A percentile compares a stretch with the other conserved stretches of the same genome.
Conservation (phyloP, 805 yeast species). For the Tetrapisispora nanseiensis region DNA sequence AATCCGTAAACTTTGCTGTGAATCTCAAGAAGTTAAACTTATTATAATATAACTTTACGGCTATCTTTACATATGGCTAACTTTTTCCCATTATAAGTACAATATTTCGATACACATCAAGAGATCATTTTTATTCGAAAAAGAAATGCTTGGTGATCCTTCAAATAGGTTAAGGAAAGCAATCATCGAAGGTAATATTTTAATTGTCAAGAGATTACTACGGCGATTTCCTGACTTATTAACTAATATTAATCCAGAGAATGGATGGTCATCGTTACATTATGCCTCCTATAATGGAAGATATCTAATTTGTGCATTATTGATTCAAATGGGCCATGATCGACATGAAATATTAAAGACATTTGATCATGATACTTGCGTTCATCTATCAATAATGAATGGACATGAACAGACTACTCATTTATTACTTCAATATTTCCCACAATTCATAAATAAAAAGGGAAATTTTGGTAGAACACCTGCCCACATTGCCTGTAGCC, state of each 20-base stretch:
- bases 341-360: slow-evolving; percentile 40
- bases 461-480: slow-evolving; percentile 48
- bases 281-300: slow-evolving; percentile 71
- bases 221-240: slow-evolving; percentile 58
- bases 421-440: slow-evolving; percentile 56
- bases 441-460: slow-evolving; percentile 40
- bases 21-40: too few relatives aligned
- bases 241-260: slow-evolving; percentile 54
- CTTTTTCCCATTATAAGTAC: too few relatives aligned
- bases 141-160: slow-evolving; percentile 42
- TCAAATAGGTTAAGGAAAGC: slow-evolving; percentile 59
- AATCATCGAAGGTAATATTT: slow-evolving; percentile 48
- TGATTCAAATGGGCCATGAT: slow-evolving; percentile 51
- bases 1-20: too few relatives aligned
- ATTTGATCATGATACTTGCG: slow-evolving; percentile 51
- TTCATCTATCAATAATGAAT: slow-evolving; percentile 57
- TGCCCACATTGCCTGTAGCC: slow-evolving; percentile 55
- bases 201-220: slow-evolving; percentile 56
- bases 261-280: slow-evolving; percentile 80
- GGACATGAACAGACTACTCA: slow-evolving; percentile 69
- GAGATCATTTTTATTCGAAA: too few relatives aligned
- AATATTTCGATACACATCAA: too few relatives aligned
- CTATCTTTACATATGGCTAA: too few relatives aligned
- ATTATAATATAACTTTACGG: too few relatives aligned
- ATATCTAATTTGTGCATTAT: slow-evolving; percentile 52